Percentiles rank a stretch among this genome's conserved stretches.
Conservation (phyloP, 2,329 filamentous ascomycete genomes). For the Fusarium chuoi region DNA sequence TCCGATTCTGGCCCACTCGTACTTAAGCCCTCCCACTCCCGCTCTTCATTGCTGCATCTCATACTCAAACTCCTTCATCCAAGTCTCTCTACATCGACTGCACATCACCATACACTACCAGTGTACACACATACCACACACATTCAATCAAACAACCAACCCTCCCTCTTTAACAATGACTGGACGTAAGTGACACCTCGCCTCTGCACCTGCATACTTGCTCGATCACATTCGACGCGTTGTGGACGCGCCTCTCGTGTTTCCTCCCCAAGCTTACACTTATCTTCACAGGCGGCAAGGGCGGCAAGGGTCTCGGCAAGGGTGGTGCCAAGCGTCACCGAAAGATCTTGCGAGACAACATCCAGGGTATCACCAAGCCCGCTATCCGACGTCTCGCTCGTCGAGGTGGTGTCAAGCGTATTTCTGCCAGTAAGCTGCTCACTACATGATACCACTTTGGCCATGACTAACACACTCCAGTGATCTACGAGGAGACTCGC, state of each 20-base stretch:
- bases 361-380: constrained; percentile 98
- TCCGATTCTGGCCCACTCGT: constrained; percentile 51
- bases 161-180: constrained; percentile 66
- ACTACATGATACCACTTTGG: constrained; percentile 42
- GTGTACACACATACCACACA: constrained; percentile 28
- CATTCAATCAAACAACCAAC: constrained; percentile 27
- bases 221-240: not conserved
- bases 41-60: constrained; percentile 19
- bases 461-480: constrained; percentile 73
- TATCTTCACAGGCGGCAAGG: constrained; percentile 78
- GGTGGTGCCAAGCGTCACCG: constrained; percentile 98
- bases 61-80: constrained; percentile 31
- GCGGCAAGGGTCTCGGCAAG: constrained; percentile 98
- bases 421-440: constrained; percentile 81
- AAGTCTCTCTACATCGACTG: constrained; percentile 12
- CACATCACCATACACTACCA: constrained; percentile 16
- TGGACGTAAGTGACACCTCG: constrained; percentile 69
- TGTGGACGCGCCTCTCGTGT: constrained; percentile 69
- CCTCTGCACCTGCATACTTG: not conserved
- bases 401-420: constrained; percentile 99
- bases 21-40: constrained; percentile 52
- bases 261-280: constrained; percentile 69
- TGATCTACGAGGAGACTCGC: constrained; percentile 84
- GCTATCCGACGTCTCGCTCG: constrained; percentile 98
- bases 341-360: constrained; percentile 99